These are phyloP conservation scores for Trichosporon coremiiforme DNA, from an alignment of 1,284 basidiomycete species.

Conservation along the genomic window DNA sequence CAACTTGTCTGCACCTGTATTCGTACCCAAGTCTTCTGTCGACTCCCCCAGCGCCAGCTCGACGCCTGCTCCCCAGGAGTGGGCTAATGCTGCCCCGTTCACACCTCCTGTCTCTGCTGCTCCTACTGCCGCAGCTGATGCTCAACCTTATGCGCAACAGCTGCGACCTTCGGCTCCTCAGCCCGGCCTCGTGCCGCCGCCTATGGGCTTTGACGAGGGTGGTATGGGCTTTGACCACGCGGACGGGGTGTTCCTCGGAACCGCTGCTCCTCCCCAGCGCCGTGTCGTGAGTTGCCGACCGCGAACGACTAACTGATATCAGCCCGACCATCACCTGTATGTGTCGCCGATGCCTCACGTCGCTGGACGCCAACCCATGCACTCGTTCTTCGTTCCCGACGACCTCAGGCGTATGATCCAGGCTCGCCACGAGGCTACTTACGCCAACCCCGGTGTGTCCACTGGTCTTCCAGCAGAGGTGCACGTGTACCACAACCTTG, in stretches of 20 bases:
- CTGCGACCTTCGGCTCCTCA: neutral
- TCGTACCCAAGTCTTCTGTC: slow-evolving; percentile 69
- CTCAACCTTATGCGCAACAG: neutral
- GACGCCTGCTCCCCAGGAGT: slow-evolving; percentile 20
- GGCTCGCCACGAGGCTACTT: slow-evolving; percentile 73
- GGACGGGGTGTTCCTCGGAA: slow-evolving; percentile 59
- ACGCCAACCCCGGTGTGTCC: slow-evolving; percentile 50
- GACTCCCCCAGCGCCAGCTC: slow-evolving; percentile 20
- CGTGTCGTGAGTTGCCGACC: slow-evolving; percentile 64
- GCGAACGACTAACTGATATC: slow-evolving; percentile 25
- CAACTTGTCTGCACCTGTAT: slow-evolving; percentile 68
- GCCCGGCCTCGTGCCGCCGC: neutral
- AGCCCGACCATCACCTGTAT: slow-evolving; percentile 93
- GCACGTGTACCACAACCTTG: slow-evolving; percentile 86
- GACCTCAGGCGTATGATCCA: slow-evolving; percentile 77
- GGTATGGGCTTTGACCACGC: slow-evolving; percentile 39
- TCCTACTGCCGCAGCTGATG: neutral
- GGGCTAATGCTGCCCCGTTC: slow-evolving; percentile 29
- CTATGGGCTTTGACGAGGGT: slow-evolving; percentile 12
- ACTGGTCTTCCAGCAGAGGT: slow-evolving; percentile 76
- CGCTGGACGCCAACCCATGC: slow-evolving; percentile 58
- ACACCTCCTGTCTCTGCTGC: slow-evolving; percentile 20
- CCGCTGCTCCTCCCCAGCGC: slow-evolving; percentile 58
- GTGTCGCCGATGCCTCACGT: slow-evolving; percentile 65
- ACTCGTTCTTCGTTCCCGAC: slow-evolving; percentile 69